Evolutionary conservation across 2,329 filamentous ascomycete genomes (phyloP).

Genomic region (Arthrobotrys sphaeroides): DNA sequence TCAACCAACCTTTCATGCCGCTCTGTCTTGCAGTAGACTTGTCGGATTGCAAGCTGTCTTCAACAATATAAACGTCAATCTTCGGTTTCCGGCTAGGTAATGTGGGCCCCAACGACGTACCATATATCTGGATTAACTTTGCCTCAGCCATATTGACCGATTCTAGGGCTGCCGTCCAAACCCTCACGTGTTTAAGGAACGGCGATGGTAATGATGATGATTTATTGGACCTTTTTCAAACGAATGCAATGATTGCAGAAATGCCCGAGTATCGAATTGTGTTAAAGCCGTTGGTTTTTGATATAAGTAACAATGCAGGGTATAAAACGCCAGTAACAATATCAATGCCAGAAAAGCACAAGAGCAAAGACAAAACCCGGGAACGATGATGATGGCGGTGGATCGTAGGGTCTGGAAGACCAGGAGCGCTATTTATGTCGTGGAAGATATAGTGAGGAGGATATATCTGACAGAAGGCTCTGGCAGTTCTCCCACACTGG

Average conservation of each 20-base stretch:
- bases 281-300: background rate
- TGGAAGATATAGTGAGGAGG: background rate
- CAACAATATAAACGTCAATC: background rate
- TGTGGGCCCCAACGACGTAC: slow-evolving; percentile 10
- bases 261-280: background rate
- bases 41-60: slow-evolving; percentile 56
- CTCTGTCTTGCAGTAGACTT: slow-evolving; percentile 53
- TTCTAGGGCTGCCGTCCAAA: background rate
- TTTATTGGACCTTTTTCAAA: background rate
- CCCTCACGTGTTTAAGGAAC: background rate
- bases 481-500: background rate
- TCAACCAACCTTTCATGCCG: slow-evolving; percentile 54
- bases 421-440: background rate
- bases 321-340: background rate
- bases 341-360: background rate
- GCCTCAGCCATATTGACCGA: slow-evolving; percentile 35
- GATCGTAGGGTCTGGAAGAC: no score
- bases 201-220: background rate
- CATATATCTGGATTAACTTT: slow-evolving; percentile 37
- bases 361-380: background rate
- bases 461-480: background rate
- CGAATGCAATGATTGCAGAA: no score
- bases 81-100: background rate
- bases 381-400: background rate
- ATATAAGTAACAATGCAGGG: background rate